Percentiles rank a stretch among this genome's conserved stretches.
Evolutionary conservation across 768 basidiomycete genomes (phyloP).

Genomic region (Xanthoconium purpureum): DNA sequence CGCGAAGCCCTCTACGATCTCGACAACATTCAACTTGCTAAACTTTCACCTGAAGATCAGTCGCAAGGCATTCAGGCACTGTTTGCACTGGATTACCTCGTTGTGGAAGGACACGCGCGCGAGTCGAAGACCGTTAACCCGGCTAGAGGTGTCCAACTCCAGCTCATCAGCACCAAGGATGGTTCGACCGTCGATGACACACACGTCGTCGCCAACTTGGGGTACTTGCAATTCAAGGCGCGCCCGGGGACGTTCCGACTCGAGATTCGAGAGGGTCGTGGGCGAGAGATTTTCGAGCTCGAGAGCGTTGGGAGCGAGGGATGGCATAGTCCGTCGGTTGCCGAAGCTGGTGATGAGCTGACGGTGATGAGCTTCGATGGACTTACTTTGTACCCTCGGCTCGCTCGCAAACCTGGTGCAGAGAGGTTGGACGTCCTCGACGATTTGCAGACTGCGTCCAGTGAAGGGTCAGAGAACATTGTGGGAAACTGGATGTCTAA

Average conservation of each 20-base stretch:
- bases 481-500: slow-evolving; percentile 49
- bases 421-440: slow-evolving; percentile 78
- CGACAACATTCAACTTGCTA: slow-evolving; percentile 87
- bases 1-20: slow-evolving; percentile 86
- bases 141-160: slow-evolving; percentile 88
- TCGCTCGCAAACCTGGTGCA: slow-evolving; percentile 69
- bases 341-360: slow-evolving; percentile 68
- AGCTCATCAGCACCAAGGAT: slow-evolving; percentile 54
- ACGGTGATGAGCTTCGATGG: slow-evolving; percentile 90
- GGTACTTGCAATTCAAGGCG: slow-evolving; percentile 94
- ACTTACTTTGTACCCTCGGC: slow-evolving; percentile 79
- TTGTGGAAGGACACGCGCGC: slow-evolving; percentile 93
- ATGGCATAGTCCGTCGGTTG: slow-evolving; percentile 75
- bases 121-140: slow-evolving; percentile 62
- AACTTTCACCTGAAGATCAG: slow-evolving; percentile 55
- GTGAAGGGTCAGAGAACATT: slow-evolving; percentile 36
- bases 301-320: slow-evolving; percentile 89
- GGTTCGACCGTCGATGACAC: slow-evolving; percentile 69
- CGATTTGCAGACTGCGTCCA: slow-evolving; percentile 35
- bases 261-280: slow-evolving; percentile 78
- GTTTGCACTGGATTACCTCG: slow-evolving; percentile 86
- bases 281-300: slow-evolving; percentile 74
- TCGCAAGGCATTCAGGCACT: slow-evolving; percentile 61
- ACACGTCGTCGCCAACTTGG: slow-evolving; percentile 89
- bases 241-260: slow-evolving; percentile 85